Evolutionary conservation across 768 basidiomycete genomes (phyloP).

Genomic region (Leccinellum albellum): DNA sequence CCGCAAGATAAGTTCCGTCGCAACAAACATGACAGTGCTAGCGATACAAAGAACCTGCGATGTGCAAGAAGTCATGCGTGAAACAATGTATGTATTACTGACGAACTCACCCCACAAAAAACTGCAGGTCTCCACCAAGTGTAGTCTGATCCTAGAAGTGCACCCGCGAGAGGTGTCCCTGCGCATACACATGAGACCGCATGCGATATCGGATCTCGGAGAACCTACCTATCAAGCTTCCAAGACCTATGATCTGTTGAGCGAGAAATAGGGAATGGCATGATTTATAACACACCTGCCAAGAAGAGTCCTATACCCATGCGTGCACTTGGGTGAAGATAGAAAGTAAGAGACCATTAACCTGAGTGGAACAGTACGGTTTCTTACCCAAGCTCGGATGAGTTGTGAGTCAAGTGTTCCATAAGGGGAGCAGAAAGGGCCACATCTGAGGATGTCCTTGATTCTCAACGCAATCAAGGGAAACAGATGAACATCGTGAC

Average conservation of each 20-base stretch:
- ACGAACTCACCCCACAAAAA: slow-evolving; percentile 40
- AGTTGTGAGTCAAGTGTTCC: slow-evolving; percentile 37
- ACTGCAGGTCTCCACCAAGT: slow-evolving; percentile 55
- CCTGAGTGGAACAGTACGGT: background rate
- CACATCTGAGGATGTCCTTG: slow-evolving; percentile 30
- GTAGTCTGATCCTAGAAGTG: slow-evolving; percentile 47
- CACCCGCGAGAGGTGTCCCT: slow-evolving; percentile 57
- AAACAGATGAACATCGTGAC: slow-evolving; percentile 10
- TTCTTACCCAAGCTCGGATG: slow-evolving; percentile 47
- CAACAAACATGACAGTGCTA: slow-evolving; percentile 13
- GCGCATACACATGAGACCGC: slow-evolving; percentile 18
- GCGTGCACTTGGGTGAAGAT: slow-evolving; percentile 25
- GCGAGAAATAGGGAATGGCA: background rate
- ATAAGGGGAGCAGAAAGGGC: slow-evolving; percentile 41
- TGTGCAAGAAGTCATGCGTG: slow-evolving; percentile 1
- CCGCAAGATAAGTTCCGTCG: slow-evolving; percentile 7
- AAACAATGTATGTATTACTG: background rate
- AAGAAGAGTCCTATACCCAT: slow-evolving; percentile 49
- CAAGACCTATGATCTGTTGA: slow-evolving; percentile 18
- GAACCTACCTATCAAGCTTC: slow-evolving; percentile 21
- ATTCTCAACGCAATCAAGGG: background rate
- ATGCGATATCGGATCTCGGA: background rate
- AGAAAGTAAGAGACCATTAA: background rate
- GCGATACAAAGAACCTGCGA: slow-evolving; percentile 16
- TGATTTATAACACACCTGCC: slow-evolving; percentile 32